These are phyloP conservation scores for Alternaria triticina DNA, from an alignment of 2,329 filamentous ascomycete species.

Conservation along the genomic window DNA sequence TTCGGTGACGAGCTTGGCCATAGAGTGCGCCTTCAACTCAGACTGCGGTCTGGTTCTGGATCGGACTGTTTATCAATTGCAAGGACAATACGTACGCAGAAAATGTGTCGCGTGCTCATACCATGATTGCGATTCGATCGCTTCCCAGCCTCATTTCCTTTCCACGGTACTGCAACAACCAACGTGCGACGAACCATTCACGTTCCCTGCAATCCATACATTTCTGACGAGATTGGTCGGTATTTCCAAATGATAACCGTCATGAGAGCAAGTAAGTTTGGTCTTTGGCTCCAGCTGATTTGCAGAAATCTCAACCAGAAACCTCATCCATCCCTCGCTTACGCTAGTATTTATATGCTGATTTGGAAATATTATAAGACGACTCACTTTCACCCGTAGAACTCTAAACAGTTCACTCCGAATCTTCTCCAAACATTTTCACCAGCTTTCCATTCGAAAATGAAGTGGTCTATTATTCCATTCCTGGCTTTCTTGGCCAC, in stretches of 20 bases:
- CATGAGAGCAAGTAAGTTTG: background rate
- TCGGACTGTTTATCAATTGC: background rate
- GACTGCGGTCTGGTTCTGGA: background rate
- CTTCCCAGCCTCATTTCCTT: background rate
- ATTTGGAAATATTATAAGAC: background rate
- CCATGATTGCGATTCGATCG: background rate
- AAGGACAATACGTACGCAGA: background rate
- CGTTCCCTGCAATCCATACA: background rate
- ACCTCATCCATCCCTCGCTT: background rate
- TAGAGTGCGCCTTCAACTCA: background rate
- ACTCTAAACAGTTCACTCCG: background rate
- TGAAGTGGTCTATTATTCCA: background rate
- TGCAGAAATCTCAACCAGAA: background rate
- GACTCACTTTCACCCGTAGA: background rate
- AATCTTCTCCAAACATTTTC: background rate
- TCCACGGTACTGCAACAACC: background rate
- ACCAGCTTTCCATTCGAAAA: background rate
- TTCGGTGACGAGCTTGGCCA: background rate
- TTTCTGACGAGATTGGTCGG: background rate
- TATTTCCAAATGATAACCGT: background rate
- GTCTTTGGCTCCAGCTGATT: background rate
- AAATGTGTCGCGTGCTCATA: background rate
- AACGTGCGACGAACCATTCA: background rate
- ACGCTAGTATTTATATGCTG: background rate
- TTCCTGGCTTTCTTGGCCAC: background rate